A percentile compares a stretch with the other conserved stretches of the same genome.
These are phyloP conservation scores for Aureobasidium sp. DNA, from an alignment of 2,329 filamentous ascomycete genomes.

Conservation along the genomic window DNA sequence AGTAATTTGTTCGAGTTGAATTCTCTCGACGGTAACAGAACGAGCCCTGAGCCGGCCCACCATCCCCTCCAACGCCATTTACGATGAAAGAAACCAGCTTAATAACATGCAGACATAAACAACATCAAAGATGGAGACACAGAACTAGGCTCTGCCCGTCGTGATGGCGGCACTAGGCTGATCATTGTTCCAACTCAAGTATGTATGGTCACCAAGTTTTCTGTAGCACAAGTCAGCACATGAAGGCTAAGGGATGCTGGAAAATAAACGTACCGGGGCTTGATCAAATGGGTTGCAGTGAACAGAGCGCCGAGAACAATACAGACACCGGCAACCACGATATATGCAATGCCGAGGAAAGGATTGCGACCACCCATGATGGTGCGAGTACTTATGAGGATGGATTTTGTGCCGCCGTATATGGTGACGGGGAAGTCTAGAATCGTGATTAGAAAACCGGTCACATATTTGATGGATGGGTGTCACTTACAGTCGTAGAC, in stretches of 20 bases:
- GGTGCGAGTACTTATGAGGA: slow-evolving; percentile 81
- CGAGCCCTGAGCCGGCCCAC: background rate
- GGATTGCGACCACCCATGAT: slow-evolving; percentile 93
- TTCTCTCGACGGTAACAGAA: background rate
- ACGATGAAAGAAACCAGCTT: background rate
- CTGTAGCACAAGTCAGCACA: slow-evolving; percentile 38
- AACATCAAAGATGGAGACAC: background rate
- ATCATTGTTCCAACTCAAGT: slow-evolving; percentile 89
- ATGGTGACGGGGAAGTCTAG: slow-evolving; percentile 71
- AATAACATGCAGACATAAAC: slow-evolving; percentile 13
- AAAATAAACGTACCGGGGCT: slow-evolving; percentile 61
- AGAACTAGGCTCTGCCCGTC: slow-evolving; percentile 34
- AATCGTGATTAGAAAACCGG: background rate
- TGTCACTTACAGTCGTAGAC: slow-evolving; percentile 66
- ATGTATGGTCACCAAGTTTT: slow-evolving; percentile 96
- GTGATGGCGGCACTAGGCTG: slow-evolving; percentile 50
- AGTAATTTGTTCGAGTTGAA: background rate
- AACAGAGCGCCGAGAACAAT: slow-evolving; percentile 83
- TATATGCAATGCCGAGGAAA: slow-evolving; percentile 92
- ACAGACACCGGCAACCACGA: slow-evolving; percentile 89
- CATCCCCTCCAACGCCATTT: slow-evolving; percentile 7
- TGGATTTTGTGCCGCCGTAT: slow-evolving; percentile 82
- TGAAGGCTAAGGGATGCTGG: background rate
- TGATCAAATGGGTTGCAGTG: slow-evolving; percentile 82
- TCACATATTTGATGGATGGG: background rate